phyloP scores from a whole-genome alignment of 148 eudicot genomes.

The Amaranthus cruentus region DNA sequence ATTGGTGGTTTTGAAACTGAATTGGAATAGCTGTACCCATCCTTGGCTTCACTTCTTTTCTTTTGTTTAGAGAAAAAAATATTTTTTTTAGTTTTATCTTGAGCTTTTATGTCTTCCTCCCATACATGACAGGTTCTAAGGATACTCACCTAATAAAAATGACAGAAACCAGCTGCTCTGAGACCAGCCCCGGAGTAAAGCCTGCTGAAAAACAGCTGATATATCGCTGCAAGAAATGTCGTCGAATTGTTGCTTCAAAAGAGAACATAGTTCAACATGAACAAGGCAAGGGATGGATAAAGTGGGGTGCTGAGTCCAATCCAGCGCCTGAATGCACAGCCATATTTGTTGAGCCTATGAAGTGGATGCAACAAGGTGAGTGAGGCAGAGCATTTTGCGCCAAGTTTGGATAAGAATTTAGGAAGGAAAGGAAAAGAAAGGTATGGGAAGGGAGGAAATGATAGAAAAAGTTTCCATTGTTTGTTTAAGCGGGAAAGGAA shows the following conservation, averaged over 20 bases:
- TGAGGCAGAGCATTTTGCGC: neutral
- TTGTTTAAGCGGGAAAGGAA: neutral
- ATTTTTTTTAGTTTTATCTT: too few species aligned
- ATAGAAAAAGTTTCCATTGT: neutral
- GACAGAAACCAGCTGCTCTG: slow-evolving; percentile 9
- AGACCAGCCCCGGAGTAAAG: neutral
- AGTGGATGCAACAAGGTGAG: slow-evolving; percentile 79
- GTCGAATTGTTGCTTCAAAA: slow-evolving; percentile 14
- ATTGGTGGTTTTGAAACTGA: too few species aligned
- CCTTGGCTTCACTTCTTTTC: too few species aligned
- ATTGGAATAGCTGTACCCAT: too few species aligned
- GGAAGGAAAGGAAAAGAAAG: too few species aligned
- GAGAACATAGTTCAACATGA: slow-evolving; percentile 17
- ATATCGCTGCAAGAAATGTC: slow-evolving; percentile 20
- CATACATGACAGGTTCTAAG: too few species aligned
- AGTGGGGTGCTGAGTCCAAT: slow-evolving; percentile 36
- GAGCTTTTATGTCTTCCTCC: too few species aligned
- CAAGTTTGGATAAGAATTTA: neutral
- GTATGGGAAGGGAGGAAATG: too few species aligned
- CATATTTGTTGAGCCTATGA: slow-evolving; percentile 85
- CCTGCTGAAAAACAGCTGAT: slow-evolving; percentile 13
- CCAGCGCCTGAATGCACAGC: slow-evolving; percentile 55
- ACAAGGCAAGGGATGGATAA: slow-evolving; percentile 49
- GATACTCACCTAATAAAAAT: neutral
- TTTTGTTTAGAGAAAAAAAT: too few species aligned